These are phyloP conservation scores for Globisporangium recalcitrans DNA, from an alignment of 352 stramenopile genomes.

Conservation along the genomic window DNA sequence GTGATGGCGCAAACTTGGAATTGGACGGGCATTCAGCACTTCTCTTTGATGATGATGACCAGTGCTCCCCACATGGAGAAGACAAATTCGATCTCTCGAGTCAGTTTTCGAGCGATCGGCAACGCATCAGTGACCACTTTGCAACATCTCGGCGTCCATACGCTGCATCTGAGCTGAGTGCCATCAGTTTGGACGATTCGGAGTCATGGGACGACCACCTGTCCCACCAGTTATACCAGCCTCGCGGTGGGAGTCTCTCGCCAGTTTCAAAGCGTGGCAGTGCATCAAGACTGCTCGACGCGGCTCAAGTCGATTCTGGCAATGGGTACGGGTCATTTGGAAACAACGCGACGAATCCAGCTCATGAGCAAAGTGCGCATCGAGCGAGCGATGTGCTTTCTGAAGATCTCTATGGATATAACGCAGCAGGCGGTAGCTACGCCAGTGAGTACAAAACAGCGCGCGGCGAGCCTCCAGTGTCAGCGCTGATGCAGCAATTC, in stretches of 20 bases:
- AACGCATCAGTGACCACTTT: slow-evolving; percentile 22
- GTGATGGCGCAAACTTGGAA: slow-evolving; percentile 31
- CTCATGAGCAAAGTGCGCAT: neutral
- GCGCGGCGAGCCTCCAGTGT: slow-evolving; percentile 28
- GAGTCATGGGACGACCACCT: slow-evolving; percentile 64
- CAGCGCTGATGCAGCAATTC: slow-evolving; percentile 54
- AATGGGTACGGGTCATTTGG: slow-evolving; percentile 5
- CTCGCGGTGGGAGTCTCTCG: slow-evolving; percentile 14
- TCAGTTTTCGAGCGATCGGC: slow-evolving; percentile 11
- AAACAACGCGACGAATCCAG: neutral
- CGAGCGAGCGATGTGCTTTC: neutral
- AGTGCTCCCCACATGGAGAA: slow-evolving; percentile 1
- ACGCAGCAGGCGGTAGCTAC: neutral
- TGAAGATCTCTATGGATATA: slow-evolving; percentile 1
- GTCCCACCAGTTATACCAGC: slow-evolving; percentile 24
- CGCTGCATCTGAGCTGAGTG: slow-evolving; percentile 51
- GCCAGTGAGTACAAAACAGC: neutral
- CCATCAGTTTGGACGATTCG: slow-evolving; percentile 77
- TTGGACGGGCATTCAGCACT: slow-evolving; percentile 37
- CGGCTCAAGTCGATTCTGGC: neutral
- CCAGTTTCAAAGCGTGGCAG: slow-evolving; percentile 12
- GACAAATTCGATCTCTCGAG: slow-evolving; percentile 17
- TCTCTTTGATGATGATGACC: slow-evolving; percentile 28
- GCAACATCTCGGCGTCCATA: slow-evolving; percentile 1
- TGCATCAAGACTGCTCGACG: slow-evolving; percentile 5